Evolutionary conservation across 2,329 filamentous ascomycete genomes (phyloP).

Genomic region (Pseudocercospora macadamiae): DNA sequence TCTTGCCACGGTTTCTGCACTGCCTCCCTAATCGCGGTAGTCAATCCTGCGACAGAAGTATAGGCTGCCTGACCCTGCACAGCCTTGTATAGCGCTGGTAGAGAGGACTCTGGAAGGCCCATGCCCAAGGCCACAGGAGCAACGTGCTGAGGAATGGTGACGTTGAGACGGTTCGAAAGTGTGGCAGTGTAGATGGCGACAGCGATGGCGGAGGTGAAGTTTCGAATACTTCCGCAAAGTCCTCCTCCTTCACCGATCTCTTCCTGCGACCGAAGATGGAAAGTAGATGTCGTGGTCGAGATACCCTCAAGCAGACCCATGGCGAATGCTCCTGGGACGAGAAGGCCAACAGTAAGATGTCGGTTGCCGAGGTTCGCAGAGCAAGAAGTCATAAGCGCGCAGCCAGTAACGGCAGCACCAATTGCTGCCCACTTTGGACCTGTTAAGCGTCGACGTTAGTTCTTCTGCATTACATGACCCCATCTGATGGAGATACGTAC

Average conservation of each 20-base stretch:
- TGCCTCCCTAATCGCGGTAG: neutral
- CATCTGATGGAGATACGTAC: too few species aligned
- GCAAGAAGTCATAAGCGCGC: conserved; percentile 3
- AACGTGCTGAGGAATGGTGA: conserved; percentile 14
- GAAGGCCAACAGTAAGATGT: conserved; percentile 2
- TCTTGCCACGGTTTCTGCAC: conserved; percentile 2
- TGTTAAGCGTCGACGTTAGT: too few species aligned
- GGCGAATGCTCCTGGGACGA: neutral
- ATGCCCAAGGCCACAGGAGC: conserved; percentile 11
- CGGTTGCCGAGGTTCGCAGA: neutral
- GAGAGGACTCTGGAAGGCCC: conserved; percentile 16
- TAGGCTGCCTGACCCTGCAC: neutral
- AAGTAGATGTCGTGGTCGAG: neutral
- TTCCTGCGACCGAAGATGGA: conserved; percentile 1
- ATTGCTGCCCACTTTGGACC: conserved; percentile 2
- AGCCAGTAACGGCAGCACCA: neutral
- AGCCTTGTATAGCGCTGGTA: conserved; percentile 9
- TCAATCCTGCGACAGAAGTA: neutral
- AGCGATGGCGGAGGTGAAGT: conserved; percentile 38
- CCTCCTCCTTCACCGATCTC: conserved; percentile 19
- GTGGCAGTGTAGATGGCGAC: conserved; percentile 43
- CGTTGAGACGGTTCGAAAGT: conserved; percentile 28
- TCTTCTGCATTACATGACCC: too few species aligned
- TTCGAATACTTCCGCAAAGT: conserved; percentile 4
- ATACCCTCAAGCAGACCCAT: conserved; percentile 1